Evolutionary conservation across 176 grass and related monocot species (phyloP).

Genomic region (Eragrostis curvula): DNA sequence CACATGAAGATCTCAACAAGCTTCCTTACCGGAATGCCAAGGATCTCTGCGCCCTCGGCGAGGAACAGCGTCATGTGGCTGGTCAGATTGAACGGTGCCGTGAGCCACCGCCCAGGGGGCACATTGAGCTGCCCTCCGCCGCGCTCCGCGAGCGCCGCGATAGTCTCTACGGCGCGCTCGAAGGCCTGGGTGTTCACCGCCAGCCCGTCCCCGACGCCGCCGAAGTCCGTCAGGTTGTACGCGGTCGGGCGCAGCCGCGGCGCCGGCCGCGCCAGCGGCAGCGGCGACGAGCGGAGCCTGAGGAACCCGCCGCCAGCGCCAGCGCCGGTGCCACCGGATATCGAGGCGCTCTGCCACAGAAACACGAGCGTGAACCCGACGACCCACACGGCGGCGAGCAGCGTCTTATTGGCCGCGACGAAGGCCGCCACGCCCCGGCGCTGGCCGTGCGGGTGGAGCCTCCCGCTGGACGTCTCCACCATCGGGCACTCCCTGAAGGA

Average conservation of each 20-base stretch:
- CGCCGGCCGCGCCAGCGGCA: conserved; percentile 25
- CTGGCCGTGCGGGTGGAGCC: conserved; percentile 42
- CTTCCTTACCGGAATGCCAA: conserved; percentile 71
- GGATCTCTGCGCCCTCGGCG: conserved; percentile 75
- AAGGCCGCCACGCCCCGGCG: conserved; percentile 50
- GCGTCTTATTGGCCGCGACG: conserved; percentile 55
- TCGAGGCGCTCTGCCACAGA: conserved; percentile 70
- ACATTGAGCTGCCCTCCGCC: conserved; percentile 91
- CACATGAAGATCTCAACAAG: background rate
- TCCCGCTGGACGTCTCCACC: conserved; percentile 54
- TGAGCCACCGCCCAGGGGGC: conserved; percentile 73
- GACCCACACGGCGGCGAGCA: conserved; percentile 67
- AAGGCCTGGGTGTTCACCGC: conserved; percentile 81
- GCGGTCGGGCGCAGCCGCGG: conserved; percentile 57
- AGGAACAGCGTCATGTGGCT: conserved; percentile 94
- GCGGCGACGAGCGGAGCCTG: conserved; percentile 3
- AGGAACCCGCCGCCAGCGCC: conserved; percentile 14
- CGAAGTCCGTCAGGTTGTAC: conserved; percentile 86
- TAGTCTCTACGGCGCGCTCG: conserved; percentile 72
- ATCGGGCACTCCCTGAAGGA: conserved; percentile 17
- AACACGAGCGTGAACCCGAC: conserved; percentile 71
- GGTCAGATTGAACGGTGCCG: conserved; percentile 92
- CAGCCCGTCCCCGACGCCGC: conserved; percentile 73
- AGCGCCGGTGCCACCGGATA: conserved; percentile 27
- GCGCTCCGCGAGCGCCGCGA: conserved; percentile 43